phyloP scores from a whole-genome alignment of 2,329 filamentous ascomycete species.

The Knoxdaviesia proteae region DNA sequence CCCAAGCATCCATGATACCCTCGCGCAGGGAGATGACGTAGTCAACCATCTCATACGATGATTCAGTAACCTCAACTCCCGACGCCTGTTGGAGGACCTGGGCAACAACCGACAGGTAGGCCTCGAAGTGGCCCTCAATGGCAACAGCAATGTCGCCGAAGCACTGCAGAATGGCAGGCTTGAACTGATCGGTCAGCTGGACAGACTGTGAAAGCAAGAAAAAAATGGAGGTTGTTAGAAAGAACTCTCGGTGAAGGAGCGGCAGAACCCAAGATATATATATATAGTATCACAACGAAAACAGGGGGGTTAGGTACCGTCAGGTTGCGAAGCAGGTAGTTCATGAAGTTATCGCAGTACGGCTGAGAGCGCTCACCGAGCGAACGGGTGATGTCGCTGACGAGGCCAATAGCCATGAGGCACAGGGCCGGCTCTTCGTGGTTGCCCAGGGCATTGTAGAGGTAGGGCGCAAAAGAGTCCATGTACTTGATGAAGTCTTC shows the following conservation, averaged over 20 bases:
- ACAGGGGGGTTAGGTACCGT: conserved; percentile 34
- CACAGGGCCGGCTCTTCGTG: conserved; percentile 88
- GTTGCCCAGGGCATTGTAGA: conserved; percentile 86
- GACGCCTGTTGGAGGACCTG: conserved; percentile 88
- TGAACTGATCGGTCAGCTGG: conserved; percentile 84
- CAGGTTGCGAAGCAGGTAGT: conserved; percentile 82
- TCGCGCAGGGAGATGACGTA: conserved; percentile 90
- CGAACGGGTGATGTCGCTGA: conserved; percentile 88
- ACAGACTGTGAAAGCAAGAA: conserved; percentile 35
- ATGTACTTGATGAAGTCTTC: conserved; percentile 94
- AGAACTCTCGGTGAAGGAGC: background rate
- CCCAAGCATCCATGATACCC: conserved; percentile 98
- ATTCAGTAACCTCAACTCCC: conserved; percentile 59
- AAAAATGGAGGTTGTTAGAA: conserved; percentile 6
- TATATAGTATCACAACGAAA: background rate
- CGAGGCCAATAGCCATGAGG: conserved; percentile 90
- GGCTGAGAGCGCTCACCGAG: conserved; percentile 79
- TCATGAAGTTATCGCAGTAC: conserved; percentile 96
- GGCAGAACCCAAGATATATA: background rate
- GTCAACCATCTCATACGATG: conserved; percentile 87
- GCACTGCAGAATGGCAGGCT: conserved; percentile 92
- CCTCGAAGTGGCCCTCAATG: conserved; percentile 80
- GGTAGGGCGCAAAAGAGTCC: conserved; percentile 79
- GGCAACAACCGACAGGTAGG: conserved; percentile 78
- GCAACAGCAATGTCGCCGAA: conserved; percentile 95